Base-by-base conservation (phyloP, 177 flowering plant species). In the Vitis hybrid region DNA sequence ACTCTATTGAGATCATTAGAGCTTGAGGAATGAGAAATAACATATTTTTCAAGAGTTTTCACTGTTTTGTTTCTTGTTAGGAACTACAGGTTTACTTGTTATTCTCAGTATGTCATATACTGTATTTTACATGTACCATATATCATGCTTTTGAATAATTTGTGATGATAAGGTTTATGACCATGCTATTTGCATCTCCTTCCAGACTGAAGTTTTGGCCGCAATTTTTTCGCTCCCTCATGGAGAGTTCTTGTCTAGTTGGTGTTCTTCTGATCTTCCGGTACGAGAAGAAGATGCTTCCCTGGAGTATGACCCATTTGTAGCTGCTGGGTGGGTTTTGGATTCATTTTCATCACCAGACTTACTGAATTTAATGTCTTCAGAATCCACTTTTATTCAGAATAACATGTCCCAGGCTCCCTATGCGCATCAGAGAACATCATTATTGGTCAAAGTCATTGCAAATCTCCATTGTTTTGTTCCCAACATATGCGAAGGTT, bases 391-490 rank as follows among this genome's bases (percentile, higher is more conserved):
- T 68, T 80, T 89, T 52, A 73, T 62, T 66, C 74, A 83, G 11
- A 84, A 68, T 76, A 82, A 76, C 53, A 72, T 83, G 72, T 80
- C 88, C 8, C 87, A 79, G 71, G 73, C 84, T 74, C 79, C 88
- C 9, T 91, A 87, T 84, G 86, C 92, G 15, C 97, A 88, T 83
- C 93, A 88, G 74, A 92, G 91, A 78, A 87, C 97, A 73, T 83
- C 99, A 12, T 81, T 96, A 56, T 78, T 96, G 82, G 90, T 96
- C 77, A 96, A 96, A 90, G 79, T 93, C 58, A 86, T 96, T 71
- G 99, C 99, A 71, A 93, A 96, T 79, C 97, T 96, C 59, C 98
- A 93, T 63, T 96, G 97, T 75, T 93, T 88, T 83, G 87, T 89
- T 74, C 98, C 97, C 52, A 82, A 78, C 66, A 84, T 96, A 9